These are phyloP conservation scores for Tetracentron sinense DNA, from an alignment of 164 flowering plant species.

Conservation along the genomic window DNA sequence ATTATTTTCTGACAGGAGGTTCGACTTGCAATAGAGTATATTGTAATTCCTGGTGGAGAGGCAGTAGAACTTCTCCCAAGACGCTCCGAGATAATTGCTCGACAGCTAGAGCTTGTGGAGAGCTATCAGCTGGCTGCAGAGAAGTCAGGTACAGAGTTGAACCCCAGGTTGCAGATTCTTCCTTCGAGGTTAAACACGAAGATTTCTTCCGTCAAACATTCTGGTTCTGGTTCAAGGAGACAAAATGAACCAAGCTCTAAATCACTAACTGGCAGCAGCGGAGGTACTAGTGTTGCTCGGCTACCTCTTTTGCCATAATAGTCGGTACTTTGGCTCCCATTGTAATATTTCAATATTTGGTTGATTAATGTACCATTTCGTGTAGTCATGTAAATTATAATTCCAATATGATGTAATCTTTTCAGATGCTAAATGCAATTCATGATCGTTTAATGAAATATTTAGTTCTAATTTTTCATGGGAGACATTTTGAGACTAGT, in stretches of 20 bases:
- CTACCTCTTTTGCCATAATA: conserved; percentile 60
- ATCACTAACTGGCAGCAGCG: conserved; percentile 29
- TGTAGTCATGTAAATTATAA: conserved; percentile 30
- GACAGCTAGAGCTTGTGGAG: conserved; percentile 80
- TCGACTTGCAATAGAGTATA: too few relatives aligned
- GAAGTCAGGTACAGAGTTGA: conserved; percentile 76
- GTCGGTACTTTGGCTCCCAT: background rate
- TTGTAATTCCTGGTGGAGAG: too few relatives aligned
- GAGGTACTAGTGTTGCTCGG: conserved; percentile 44
- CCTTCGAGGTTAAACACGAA: conserved; percentile 56
- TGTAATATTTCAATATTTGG: conserved; percentile 11
- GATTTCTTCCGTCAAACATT: conserved; percentile 17
- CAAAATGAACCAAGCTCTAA: conserved; percentile 17
- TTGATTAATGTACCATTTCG: conserved; percentile 22
- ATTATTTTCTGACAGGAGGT: too few relatives aligned
- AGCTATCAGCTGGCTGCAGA: conserved; percentile 88
- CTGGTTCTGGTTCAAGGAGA: conserved; percentile 28
- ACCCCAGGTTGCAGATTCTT: conserved; percentile 90
- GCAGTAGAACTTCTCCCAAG: conserved; percentile 96
- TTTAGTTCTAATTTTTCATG: too few relatives aligned
- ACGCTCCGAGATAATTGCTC: conserved; percentile 79
- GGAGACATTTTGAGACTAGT: too few relatives aligned
- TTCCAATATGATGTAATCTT: conserved; percentile 2
- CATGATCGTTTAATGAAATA: conserved; percentile 7
- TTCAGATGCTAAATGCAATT: too few relatives aligned